Evolutionary conservation across 768 basidiomycete genomes (phyloP).

Genomic region (Panaeolus papilionaceus): DNA sequence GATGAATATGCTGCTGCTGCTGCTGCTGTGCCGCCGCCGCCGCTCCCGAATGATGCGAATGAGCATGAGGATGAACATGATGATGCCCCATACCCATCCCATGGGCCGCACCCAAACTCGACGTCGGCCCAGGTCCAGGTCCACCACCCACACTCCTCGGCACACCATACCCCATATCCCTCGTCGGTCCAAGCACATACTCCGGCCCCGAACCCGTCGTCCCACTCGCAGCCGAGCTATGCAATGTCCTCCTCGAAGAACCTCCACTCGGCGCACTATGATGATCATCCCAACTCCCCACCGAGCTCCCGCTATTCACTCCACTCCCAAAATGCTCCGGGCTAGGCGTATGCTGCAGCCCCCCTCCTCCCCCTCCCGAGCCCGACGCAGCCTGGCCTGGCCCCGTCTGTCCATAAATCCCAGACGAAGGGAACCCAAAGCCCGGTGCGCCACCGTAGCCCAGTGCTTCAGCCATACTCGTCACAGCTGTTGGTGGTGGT

Average conservation of each 20-base stretch:
- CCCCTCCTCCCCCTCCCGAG: not conserved
- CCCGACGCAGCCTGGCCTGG: not conserved
- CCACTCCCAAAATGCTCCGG: not conserved
- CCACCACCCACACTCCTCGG: not conserved
- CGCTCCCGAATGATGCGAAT: not conserved
- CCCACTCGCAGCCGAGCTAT: not conserved
- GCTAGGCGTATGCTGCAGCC: slow-evolving; percentile 1
- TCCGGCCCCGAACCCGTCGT: not conserved
- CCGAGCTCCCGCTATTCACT: not conserved
- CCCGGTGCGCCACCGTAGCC: slow-evolving; percentile 2
- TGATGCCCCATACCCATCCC: not conserved
- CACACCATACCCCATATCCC: not conserved
- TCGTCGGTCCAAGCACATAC: not conserved
- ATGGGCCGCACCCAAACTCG: not conserved
- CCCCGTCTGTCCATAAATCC: not conserved
- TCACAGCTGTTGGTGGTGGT: not conserved
- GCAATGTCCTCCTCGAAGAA: not conserved
- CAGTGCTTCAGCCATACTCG: slow-evolving; percentile 4
- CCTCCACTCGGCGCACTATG: not conserved
- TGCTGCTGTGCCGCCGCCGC: not conserved
- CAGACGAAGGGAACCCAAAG: not conserved
- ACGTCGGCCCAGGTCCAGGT: slow-evolving; percentile 17
- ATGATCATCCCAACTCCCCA: slow-evolving; percentile 10
- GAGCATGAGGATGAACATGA: not conserved
- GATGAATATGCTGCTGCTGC: slow-evolving; percentile 19